phyloP scores from a whole-genome alignment of 208 protist genomes.

The Lotmaria passim region DNA sequence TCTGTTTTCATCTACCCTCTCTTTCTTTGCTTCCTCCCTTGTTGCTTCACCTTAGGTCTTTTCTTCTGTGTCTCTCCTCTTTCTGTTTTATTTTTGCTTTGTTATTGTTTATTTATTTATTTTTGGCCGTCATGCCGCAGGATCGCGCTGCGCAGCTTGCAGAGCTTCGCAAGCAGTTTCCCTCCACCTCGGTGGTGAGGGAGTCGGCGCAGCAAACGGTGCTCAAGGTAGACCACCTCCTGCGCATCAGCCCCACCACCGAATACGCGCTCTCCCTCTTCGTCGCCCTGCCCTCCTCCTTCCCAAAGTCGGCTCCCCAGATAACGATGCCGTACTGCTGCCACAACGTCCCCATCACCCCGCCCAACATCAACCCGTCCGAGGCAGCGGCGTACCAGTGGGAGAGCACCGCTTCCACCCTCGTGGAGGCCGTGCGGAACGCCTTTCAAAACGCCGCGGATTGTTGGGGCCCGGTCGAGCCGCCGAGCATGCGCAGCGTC shows the following conservation, averaged over 20 bases:
- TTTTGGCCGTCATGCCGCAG: slow-evolving; percentile 24
- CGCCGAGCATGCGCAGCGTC: slow-evolving; percentile 62
- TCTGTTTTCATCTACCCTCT: not conserved
- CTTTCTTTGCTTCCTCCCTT: too few relatives aligned
- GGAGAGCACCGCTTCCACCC: slow-evolving; percentile 51
- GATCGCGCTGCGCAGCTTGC: slow-evolving; percentile 45
- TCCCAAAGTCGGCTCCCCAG: slow-evolving; percentile 51
- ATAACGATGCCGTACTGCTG: slow-evolving; percentile 70
- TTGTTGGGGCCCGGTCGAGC: slow-evolving; percentile 72
- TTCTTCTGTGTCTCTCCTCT: too few relatives aligned
- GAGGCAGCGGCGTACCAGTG: slow-evolving; percentile 47
- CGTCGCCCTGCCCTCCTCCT: slow-evolving; percentile 51
- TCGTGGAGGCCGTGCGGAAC: slow-evolving; percentile 73
- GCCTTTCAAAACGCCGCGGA: slow-evolving; percentile 69
- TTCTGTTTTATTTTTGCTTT: slow-evolving; percentile 23
- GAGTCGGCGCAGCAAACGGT: slow-evolving; percentile 51
- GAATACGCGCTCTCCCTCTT: slow-evolving; percentile 71
- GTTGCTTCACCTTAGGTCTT: too few relatives aligned
- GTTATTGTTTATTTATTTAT: slow-evolving; percentile 21
- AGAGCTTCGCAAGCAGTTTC: slow-evolving; percentile 52
- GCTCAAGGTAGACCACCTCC: slow-evolving; percentile 64
- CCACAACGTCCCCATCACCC: slow-evolving; percentile 59
- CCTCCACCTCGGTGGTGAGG: slow-evolving; percentile 42
- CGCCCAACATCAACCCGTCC: slow-evolving; percentile 46
- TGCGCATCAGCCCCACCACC: slow-evolving; percentile 43